A percentile compares a stretch with the other conserved stretches of the same genome.
Conservation (phyloP, 2,329 filamentous ascomycete species). For the Beauveria sp. region DNA sequence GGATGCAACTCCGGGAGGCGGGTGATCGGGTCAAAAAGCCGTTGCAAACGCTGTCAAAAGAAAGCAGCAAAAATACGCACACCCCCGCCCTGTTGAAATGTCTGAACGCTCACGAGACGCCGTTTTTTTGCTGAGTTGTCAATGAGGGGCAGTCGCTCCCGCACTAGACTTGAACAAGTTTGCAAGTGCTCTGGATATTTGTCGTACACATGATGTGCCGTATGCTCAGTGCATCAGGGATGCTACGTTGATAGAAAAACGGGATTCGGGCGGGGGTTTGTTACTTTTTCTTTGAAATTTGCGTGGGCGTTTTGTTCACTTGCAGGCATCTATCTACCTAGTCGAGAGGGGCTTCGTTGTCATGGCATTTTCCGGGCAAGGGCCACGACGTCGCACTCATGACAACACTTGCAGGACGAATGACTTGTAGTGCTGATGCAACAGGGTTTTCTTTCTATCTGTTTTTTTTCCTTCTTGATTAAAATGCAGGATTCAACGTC, state of each 20-base stretch:
- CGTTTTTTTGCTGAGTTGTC: neutral
- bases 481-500: neutral
- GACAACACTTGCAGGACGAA: neutral
- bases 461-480: neutral
- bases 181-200: neutral
- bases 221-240: neutral
- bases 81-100: neutral
- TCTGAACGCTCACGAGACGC: neutral
- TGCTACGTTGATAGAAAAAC: neutral
- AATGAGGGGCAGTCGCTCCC: neutral
- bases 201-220: neutral
- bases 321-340: too few species aligned
- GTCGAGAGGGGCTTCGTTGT: too few species aligned
- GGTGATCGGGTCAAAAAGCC: too few species aligned
- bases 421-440: too few species aligned
- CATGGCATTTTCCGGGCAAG: neutral
- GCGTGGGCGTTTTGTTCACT: too few species aligned
- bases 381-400: neutral
- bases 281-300: too few species aligned
- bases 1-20: too few species aligned
- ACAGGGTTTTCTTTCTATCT: neutral
- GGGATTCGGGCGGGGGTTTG: neutral
- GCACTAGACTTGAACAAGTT: neutral
- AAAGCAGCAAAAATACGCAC: too few species aligned
- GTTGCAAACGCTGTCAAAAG: too few species aligned